Evolutionary conservation across 2,329 filamentous ascomycete genomes (phyloP), one percentile per base, ranked within the genome.

Genomic region (Fusarium sp.): DNA sequence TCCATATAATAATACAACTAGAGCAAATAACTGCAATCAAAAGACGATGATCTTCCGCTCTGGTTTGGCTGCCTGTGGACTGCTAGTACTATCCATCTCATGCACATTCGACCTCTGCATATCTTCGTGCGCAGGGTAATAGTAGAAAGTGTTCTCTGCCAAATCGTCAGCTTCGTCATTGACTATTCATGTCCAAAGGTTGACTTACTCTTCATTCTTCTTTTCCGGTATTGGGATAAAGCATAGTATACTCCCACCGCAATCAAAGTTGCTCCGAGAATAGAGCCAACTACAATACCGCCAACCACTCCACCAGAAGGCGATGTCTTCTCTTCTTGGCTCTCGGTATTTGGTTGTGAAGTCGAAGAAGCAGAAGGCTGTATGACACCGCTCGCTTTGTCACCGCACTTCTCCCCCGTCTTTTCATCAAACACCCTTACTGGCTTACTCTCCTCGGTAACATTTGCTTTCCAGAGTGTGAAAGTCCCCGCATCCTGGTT

Each of bases 381-480:
- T 23, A 65, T 53, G 3, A 72, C 37, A 0, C 57, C 70, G 3
- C 43, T 70, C 4, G 49, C 49, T 4, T 52, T 41, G 5, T 48
- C 46, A n/a, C 62, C 43, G 6, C 71, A 73, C 11, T 58, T 57
- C 1, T 55, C 37, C 0, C 50, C 58, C 1, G 54, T 58, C 7
- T 64, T 56, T 12, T 57, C 37, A 9, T 70, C 70, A 7, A 68
- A 70, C 0, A 72, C 70, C 0, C 46, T 53, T 0, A 71, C 62
- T 1, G 67, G 43, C 6, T 48, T 69, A 2, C 44, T 73, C 4
- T 56, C 68, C 0, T 53, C 41, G 0, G 75, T 69, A 0, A 74
- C 76, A 28, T 79, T 79, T 0, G 78, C 77, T 16, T 78, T 68
- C 78, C 79, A 80, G 8, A 80, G 63, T 1, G 79, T 80, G 26